phyloP scores from a whole-genome alignment of 345 rosid species.

The Toxicodendron radicans region DNA sequence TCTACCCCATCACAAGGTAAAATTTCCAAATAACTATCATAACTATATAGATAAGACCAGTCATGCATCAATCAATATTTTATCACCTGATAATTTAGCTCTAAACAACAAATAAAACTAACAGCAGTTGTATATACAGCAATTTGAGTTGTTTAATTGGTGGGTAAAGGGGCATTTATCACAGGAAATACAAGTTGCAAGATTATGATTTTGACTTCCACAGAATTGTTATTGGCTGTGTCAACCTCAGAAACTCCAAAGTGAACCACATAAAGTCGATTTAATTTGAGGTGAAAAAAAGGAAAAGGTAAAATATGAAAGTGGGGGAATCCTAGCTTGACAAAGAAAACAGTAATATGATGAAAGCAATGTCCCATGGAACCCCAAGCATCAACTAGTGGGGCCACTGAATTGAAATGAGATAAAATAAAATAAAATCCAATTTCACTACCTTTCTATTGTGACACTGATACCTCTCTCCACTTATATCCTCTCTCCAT shows the following conservation, averaged over 20 bases:
- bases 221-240: conserved; percentile 21
- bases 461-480: conserved; percentile 29
- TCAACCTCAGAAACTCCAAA: conserved; percentile 26
- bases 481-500: conserved; percentile 33
- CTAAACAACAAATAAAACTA: background rate
- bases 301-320: conserved; percentile 28
- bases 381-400: conserved; percentile 43
- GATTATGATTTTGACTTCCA: conserved; percentile 30
- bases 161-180: conserved; percentile 17
- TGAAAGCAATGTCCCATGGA: conserved; percentile 43
- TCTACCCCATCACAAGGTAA: background rate
- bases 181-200: conserved; percentile 18
- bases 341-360: conserved; percentile 40
- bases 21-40: background rate
- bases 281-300: conserved; percentile 34
- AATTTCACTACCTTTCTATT: conserved; percentile 16
- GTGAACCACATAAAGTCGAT: conserved; percentile 34
- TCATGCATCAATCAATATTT: background rate
- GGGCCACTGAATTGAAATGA: conserved; percentile 38
- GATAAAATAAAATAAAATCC: conserved; percentile 19
- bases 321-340: conserved; percentile 68
- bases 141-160: background rate
- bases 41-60: background rate
- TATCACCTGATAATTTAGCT: background rate
- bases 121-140: background rate